A percentile compares a stretch with the other conserved stretches of the same genome.
phyloP scores from a whole-genome alignment of 2,329 filamentous ascomycete species.

The Dactylellina parvicollis region DNA sequence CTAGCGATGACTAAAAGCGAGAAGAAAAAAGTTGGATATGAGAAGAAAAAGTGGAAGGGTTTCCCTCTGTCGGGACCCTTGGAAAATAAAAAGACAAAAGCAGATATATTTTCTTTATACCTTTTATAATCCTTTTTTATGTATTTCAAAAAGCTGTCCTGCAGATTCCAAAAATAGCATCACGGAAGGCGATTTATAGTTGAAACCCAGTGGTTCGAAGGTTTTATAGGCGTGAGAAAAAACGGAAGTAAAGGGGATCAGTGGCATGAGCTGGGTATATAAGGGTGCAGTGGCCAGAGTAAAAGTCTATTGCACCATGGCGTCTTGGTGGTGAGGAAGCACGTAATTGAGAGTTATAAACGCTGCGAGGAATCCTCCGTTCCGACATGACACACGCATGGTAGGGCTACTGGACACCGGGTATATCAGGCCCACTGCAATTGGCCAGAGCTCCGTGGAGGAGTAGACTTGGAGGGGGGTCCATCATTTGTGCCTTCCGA shows the following conservation, averaged over 20 bases:
- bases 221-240: too few species aligned
- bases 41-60: conserved; percentile 2
- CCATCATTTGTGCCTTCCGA: too few species aligned
- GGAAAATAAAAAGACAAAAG: conserved; percentile 29
- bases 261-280: neutral
- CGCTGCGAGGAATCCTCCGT: conserved; percentile 3
- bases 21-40: conserved; percentile 41
- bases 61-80: neutral
- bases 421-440: neutral
- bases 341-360: conserved; percentile 36
- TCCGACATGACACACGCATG: neutral
- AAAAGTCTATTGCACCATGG: conserved; percentile 10
- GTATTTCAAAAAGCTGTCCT: conserved; percentile 2
- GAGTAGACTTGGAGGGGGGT: neutral
- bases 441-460: too few species aligned
- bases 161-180: conserved; percentile 11
- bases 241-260: neutral
- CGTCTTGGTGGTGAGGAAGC: conserved; percentile 43
- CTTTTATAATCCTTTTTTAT: neutral
- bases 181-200: neutral
- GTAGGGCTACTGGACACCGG: neutral
- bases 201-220: too few species aligned
- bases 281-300: neutral
- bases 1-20: conserved; percentile 12
- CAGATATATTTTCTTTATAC: conserved; percentile 13